Evolutionary conservation across 208 protist species (phyloP).

Genomic region (Endotrypanum monterogeii): DNA sequence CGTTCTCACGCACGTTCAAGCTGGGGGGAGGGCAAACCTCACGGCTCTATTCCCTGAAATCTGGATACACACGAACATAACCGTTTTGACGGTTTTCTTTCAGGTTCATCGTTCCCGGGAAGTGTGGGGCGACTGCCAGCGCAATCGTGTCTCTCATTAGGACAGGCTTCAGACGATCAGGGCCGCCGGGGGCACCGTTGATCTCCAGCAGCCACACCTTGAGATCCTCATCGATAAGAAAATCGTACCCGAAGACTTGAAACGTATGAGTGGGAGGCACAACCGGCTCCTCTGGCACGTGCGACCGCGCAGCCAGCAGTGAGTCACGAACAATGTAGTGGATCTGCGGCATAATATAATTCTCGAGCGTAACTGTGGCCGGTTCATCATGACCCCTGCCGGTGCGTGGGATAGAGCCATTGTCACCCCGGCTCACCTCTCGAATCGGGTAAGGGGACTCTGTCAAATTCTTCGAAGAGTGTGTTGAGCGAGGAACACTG

Average conservation of each 20-base stretch:
- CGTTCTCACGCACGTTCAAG: neutral
- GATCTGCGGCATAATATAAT: conserved; percentile 74
- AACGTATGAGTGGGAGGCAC: conserved; percentile 71
- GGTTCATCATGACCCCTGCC: conserved; percentile 2
- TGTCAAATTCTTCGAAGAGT: conserved; percentile 4
- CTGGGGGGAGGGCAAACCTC: neutral
- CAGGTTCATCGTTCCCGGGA: conserved; percentile 48
- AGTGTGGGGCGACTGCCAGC: conserved; percentile 58
- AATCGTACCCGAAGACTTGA: conserved; percentile 91
- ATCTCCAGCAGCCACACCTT: conserved; percentile 86
- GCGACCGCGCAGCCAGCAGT: conserved; percentile 42
- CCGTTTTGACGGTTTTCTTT: conserved; percentile 39
- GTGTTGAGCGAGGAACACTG: conserved; percentile 3
- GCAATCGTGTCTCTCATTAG: conserved; percentile 83
- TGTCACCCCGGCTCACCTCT: conserved; percentile 12
- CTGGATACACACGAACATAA: conserved; percentile 61
- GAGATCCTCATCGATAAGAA: conserved; percentile 82
- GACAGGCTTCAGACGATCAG: conserved; percentile 48
- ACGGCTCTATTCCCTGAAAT: neutral
- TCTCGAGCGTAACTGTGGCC: conserved; percentile 43
- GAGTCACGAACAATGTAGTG: conserved; percentile 71
- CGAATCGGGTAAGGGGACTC: conserved; percentile 25
- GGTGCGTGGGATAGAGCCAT: neutral
- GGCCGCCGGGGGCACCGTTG: conserved; percentile 83
- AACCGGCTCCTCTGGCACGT: conserved; percentile 44